Evolutionary conservation across 2,329 filamentous ascomycete genomes (phyloP).

Genomic region (Cercospora sojina): DNA sequence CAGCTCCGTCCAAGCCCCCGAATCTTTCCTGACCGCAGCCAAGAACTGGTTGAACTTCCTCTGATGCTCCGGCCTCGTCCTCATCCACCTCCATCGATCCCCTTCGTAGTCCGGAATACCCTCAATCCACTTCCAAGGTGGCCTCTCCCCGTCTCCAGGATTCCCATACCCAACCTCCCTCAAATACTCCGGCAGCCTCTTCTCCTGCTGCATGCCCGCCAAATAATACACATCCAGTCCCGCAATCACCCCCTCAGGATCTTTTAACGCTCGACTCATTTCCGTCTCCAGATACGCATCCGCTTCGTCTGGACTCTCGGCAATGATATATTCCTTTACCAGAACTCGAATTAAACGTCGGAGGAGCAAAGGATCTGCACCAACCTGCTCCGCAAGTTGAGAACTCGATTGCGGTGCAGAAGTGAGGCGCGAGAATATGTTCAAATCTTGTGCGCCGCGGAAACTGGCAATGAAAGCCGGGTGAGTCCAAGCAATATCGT

Average conservation of each 20-base stretch:
- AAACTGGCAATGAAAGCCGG: slow-evolving; percentile 11
- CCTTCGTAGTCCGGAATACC: slow-evolving; percentile 11
- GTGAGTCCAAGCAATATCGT: slow-evolving; percentile 16
- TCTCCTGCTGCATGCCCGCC: slow-evolving; percentile 9
- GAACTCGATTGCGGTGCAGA: neutral
- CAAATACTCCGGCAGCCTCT: slow-evolving; percentile 21
- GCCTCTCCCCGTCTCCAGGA: slow-evolving; percentile 11
- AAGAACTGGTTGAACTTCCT: slow-evolving; percentile 20
- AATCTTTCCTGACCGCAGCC: slow-evolving; percentile 9
- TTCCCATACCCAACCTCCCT: slow-evolving; percentile 14
- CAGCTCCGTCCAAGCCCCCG: slow-evolving; percentile 12
- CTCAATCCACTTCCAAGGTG: slow-evolving; percentile 20
- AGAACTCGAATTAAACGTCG: slow-evolving; percentile 18
- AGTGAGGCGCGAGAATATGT: slow-evolving; percentile 14
- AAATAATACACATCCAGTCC: slow-evolving; percentile 21
- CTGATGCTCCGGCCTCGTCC: neutral
- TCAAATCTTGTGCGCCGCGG: slow-evolving; percentile 15
- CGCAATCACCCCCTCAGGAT: slow-evolving; percentile 14
- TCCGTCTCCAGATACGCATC: slow-evolving; percentile 18
- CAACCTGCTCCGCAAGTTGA: slow-evolving; percentile 11
- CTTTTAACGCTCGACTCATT: slow-evolving; percentile 14
- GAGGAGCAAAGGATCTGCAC: slow-evolving; percentile 19
- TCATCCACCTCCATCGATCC: slow-evolving; percentile 15
- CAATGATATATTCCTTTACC: slow-evolving; percentile 13
- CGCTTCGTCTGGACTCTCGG: neutral